These are phyloP conservation scores for Multifurca ochricompacta DNA, from an alignment of 768 basidiomycete species.

Conservation along the genomic window DNA sequence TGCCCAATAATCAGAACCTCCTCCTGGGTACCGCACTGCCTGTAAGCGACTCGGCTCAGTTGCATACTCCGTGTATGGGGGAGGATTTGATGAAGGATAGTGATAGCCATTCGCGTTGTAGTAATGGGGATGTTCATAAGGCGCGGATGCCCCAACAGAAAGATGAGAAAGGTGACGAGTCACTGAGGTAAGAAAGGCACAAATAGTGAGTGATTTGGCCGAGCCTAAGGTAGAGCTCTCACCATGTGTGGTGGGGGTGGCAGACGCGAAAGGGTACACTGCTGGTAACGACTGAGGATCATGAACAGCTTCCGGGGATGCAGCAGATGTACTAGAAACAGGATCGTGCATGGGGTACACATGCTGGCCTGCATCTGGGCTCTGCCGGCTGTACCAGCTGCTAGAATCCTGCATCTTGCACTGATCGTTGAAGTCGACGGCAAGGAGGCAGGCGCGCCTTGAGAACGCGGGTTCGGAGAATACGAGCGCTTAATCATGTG, in stretches of 20 bases:
- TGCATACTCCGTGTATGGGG: conserved; percentile 63
- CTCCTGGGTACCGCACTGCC: conserved; percentile 35
- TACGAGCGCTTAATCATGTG: neutral
- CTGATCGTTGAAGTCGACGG: neutral
- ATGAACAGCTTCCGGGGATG: conserved; percentile 45
- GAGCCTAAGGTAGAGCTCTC: conserved; percentile 12
- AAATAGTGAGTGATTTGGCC: conserved; percentile 6
- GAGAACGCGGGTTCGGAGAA: neutral
- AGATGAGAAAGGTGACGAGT: conserved; percentile 57
- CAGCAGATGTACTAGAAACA: neutral
- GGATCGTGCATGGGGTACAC: conserved; percentile 10
- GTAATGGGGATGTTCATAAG: conserved; percentile 53
- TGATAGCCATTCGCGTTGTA: conserved; percentile 31
- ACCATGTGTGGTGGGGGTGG: conserved; percentile 75
- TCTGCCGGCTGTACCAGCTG: conserved; percentile 15
- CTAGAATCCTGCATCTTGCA: conserved; percentile 14
- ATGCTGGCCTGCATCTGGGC: neutral
- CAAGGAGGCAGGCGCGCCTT: conserved; percentile 3
- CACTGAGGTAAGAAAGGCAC: conserved; percentile 35
- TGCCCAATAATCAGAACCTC: conserved; percentile 58
- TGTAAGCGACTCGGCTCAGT: conserved; percentile 51
- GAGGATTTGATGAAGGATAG: conserved; percentile 31
- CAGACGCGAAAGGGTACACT: conserved; percentile 67
- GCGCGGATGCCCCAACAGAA: conserved; percentile 49
- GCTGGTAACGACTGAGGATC: conserved; percentile 61